A percentile compares a stretch with the other conserved stretches of the same genome.
These are phyloP conservation scores for Zygotorulaspora sp. DNA, from an alignment of 805 yeast species.

Conservation along the genomic window DNA sequence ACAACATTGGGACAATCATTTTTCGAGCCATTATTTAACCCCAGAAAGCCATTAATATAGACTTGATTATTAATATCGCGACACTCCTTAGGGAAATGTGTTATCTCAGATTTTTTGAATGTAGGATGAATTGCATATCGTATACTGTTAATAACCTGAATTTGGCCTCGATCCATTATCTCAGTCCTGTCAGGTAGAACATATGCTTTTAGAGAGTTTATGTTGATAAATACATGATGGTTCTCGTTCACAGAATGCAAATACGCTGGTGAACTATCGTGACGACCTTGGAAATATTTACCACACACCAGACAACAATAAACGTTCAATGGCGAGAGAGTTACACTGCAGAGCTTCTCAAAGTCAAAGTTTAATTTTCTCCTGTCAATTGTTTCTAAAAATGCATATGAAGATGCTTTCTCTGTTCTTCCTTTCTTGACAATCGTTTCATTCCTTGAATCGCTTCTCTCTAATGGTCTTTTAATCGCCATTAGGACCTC, in stretches of 20 bases:
- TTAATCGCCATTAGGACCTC: neutral
- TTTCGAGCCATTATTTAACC: slow-evolving; percentile 43
- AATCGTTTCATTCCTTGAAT: too few relatives aligned
- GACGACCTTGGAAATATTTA: slow-evolving; percentile 65
- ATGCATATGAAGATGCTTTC: slow-evolving; percentile 16
- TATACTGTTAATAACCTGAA: slow-evolving; percentile 47
- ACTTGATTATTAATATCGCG: slow-evolving; percentile 42
- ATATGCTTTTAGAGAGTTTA: slow-evolving; percentile 47
- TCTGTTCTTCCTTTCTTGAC: too few relatives aligned
- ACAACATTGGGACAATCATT: slow-evolving; percentile 57
- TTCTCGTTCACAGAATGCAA: slow-evolving; percentile 57
- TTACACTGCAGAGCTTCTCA: slow-evolving; percentile 60
- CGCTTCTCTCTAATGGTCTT: neutral
- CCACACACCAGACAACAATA: slow-evolving; percentile 76
- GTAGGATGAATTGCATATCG: slow-evolving; percentile 49
- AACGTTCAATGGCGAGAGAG: slow-evolving; percentile 56
- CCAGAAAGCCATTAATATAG: slow-evolving; percentile 62
- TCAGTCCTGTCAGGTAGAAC: slow-evolving; percentile 50
- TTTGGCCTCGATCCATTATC: slow-evolving; percentile 20
- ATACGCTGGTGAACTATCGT: slow-evolving; percentile 60
- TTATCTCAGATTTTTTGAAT: slow-evolving; percentile 38
- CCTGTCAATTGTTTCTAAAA: slow-evolving; percentile 32
- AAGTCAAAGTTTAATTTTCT: slow-evolving; percentile 57
- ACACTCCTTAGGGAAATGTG: slow-evolving; percentile 32
- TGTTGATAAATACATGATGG: slow-evolving; percentile 61